Percentiles rank a stretch among this genome's conserved stretches.
Evolutionary conservation across 1,284 basidiomycete genomes (phyloP).

Genomic region (Fomitopsis betulina): DNA sequence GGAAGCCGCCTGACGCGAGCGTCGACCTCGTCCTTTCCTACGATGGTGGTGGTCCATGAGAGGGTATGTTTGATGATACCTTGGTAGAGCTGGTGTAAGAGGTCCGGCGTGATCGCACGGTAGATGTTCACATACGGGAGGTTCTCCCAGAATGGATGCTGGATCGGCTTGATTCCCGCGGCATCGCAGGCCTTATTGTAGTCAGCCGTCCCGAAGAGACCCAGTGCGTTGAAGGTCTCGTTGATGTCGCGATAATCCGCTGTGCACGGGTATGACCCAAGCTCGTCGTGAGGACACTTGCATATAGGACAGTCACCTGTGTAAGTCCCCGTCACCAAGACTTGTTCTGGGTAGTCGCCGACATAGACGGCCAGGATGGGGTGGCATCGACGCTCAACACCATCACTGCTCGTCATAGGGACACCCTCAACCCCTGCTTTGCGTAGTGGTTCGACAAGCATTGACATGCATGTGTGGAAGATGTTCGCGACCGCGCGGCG

Average conservation of each 20-base stretch:
- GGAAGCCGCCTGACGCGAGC: constrained; percentile 25
- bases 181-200: not conserved
- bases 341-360: constrained; percentile 23
- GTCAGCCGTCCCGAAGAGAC: not conserved
- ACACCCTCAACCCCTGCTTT: constrained; percentile 10
- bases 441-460: constrained; percentile 10
- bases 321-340: constrained; percentile 12
- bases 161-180: constrained; percentile 7
- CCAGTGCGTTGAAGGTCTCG: not conserved
- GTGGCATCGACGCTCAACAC: constrained; percentile 11
- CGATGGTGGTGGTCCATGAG: constrained; percentile 19
- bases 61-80: constrained; percentile 31
- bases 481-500: constrained; percentile 7
- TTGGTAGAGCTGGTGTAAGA: constrained; percentile 15
- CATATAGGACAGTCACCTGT: constrained; percentile 14
- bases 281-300: not conserved
- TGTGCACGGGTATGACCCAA: not conserved
- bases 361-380: constrained; percentile 19
- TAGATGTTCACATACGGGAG: constrained; percentile 33
- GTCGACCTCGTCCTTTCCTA: constrained; percentile 29
- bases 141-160: constrained; percentile 32
- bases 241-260: not conserved
- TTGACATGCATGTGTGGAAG: constrained; percentile 15
- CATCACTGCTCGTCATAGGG: constrained; percentile 16
- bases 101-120: constrained; percentile 28